These are phyloP conservation scores for Decorospora gaudefroyi DNA, from an alignment of 2,329 filamentous ascomycete genomes.

Conservation along the genomic window DNA sequence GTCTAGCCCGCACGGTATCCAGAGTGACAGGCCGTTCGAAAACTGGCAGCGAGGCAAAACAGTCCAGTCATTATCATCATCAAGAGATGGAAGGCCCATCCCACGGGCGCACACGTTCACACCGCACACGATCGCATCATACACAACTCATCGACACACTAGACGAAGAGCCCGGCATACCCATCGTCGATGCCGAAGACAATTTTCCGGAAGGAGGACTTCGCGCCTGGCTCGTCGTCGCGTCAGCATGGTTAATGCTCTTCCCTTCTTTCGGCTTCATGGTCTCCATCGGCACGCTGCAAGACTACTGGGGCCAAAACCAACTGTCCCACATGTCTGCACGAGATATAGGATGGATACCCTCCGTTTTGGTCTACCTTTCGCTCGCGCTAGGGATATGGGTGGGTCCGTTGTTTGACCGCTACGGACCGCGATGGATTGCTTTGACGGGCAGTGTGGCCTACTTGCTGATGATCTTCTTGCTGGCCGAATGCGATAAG, in stretches of 20 bases:
- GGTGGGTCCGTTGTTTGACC: slow-evolving; percentile 72
- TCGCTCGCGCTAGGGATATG: slow-evolving; percentile 83
- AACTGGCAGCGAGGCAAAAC: slow-evolving; percentile 19
- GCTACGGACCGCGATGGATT: slow-evolving; percentile 46
- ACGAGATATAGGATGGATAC: slow-evolving; percentile 82
- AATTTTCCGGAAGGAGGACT: slow-evolving; percentile 48
- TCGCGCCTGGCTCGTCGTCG: slow-evolving; percentile 49
- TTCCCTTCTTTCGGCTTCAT: slow-evolving; percentile 47
- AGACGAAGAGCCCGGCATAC: slow-evolving; percentile 16
- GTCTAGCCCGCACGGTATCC: slow-evolving; percentile 25
- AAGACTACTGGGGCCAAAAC: slow-evolving; percentile 74
- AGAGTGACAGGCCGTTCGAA: slow-evolving; percentile 29
- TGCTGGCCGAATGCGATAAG: slow-evolving; percentile 41
- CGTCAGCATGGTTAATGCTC: slow-evolving; percentile 43
- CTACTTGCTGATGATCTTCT: slow-evolving; percentile 39
- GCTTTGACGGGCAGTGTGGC: slow-evolving; percentile 35
- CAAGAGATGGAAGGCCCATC: slow-evolving; percentile 14
- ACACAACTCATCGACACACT: slow-evolving; percentile 5
- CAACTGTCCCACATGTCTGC: slow-evolving; percentile 67
- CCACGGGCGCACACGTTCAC: slow-evolving; percentile 12
- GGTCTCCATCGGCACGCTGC: slow-evolving; percentile 68
- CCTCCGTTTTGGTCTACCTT: slow-evolving; percentile 81
- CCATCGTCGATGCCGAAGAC: slow-evolving; percentile 33
- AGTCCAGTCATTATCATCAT: slow-evolving; percentile 13
- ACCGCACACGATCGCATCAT: slow-evolving; percentile 15